Base-by-base conservation (phyloP, 768 basidiomycete species). In the Boletus rex-veris region DNA sequence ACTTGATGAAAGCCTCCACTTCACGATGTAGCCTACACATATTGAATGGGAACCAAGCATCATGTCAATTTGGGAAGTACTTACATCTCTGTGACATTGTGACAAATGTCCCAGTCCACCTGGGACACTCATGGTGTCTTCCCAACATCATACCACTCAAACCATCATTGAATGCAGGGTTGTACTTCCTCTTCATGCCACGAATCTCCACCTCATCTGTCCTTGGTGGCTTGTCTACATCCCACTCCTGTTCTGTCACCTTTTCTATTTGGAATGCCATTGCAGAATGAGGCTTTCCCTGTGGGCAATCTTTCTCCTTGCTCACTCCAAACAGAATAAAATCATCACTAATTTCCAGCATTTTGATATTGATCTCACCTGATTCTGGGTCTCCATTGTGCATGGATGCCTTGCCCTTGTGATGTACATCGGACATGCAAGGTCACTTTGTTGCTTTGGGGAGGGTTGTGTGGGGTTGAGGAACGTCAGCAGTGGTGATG, bases 81-180 rank as follows among this genome's bases (percentile, higher is more conserved):
- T 52, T 61, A 94, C 92, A 95, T 77, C 67, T 95, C 90, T 14
- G 90, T 85, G 50, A 92, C 87, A 65, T 90, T 91, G 47, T 73
- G 75, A 68, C 90, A 90, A 6, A 71, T 65, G 12, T 87, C 80
- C 85, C 90, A 89, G 58, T 92, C 81, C 9, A 93, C 76, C 8
- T 79, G 69, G 14, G 72, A 69, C 10, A 84, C 74, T 94, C 94
- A 97, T 15, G 90, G 80, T 26, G 74, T 77, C 61, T 78, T 81
- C 50, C 81, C 80, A 21, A 77, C 76, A 16, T 80, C 45, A 70
- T 79, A 79, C 44, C 81, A 73, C 46, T 75, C 63, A 30, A 79
- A 72, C 61, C 83, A 52, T 75, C 68, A 60, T 80, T 80, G 48
- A 75, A 66, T 12, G 58, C 52, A 58, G 75, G 68, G 43, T 77